A percentile compares a stretch with the other conserved stretches of the same genome.
Evolutionary conservation across 441 rosid genomes (phyloP).

Genomic region (Brassica hybrid): DNA sequence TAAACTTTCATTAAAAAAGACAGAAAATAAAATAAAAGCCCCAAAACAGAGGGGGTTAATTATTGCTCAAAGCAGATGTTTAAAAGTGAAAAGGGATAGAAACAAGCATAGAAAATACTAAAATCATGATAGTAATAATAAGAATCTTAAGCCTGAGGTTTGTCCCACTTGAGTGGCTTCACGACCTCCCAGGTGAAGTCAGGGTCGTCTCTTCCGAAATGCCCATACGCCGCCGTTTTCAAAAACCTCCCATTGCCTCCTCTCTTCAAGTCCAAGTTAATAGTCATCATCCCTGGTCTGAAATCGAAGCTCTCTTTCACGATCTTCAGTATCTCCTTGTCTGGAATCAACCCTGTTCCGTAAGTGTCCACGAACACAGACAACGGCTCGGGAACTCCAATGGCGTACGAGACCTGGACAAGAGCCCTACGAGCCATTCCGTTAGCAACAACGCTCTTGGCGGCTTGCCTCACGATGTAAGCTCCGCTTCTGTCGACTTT

Average conservation of each 20-base stretch:
- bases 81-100: conserved; percentile 12
- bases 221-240: conserved; percentile 75
- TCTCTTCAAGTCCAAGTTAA: conserved; percentile 65
- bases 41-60: conserved; percentile 24
- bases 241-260: conserved; percentile 71
- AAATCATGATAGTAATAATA: not conserved
- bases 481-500: conserved; percentile 61
- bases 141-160: conserved; percentile 50
- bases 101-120: conserved; percentile 1
- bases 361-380: conserved; percentile 62
- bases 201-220: conserved; percentile 71
- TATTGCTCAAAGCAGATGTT: conserved; percentile 30
- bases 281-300: conserved; percentile 72
- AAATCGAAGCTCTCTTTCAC: conserved; percentile 74
- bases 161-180: conserved; percentile 69
- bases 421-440: conserved; percentile 69
- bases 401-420: conserved; percentile 72
- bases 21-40: not conserved
- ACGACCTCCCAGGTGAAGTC: conserved; percentile 79
- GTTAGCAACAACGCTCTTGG: conserved; percentile 66
- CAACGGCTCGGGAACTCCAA: conserved; percentile 72
- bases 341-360: conserved; percentile 66
- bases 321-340: conserved; percentile 68
- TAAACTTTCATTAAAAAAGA: not conserved
- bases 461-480: conserved; percentile 72